Conservation (phyloP, 805 yeast genomes). For the Helenozyma rhizophorensis region DNA sequence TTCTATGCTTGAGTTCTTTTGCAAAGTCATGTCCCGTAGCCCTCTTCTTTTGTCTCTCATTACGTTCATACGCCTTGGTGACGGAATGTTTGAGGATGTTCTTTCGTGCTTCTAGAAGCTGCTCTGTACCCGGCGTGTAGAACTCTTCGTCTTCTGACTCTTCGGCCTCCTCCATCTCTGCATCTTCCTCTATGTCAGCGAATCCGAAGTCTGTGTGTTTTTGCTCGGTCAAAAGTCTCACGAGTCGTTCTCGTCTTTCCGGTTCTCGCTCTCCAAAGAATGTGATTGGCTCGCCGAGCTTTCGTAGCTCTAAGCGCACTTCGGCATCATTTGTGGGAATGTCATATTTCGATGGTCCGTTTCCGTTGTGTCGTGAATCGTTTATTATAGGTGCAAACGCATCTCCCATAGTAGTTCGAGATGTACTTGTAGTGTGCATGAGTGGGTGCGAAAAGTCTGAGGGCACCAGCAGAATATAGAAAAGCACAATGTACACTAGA, state of each 20-base stretch:
- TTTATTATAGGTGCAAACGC: constrained; percentile 14
- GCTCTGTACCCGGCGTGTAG: constrained; percentile 71
- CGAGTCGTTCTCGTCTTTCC: constrained; percentile 58
- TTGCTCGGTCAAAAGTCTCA: constrained; percentile 36
- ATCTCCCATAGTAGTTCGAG: constrained; percentile 5
- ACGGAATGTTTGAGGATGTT: constrained; percentile 52
- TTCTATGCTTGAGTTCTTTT: constrained; percentile 42
- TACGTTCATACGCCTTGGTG: constrained; percentile 38
- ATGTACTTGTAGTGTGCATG: too few relatives aligned
- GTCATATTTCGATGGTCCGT: not conserved
- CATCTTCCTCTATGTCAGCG: constrained; percentile 4
- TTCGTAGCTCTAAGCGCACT: constrained; percentile 47
- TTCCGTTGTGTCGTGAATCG: constrained; percentile 4
- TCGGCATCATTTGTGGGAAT: constrained; percentile 66
- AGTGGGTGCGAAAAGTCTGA: too few relatives aligned
- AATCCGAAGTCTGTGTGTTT: constrained; percentile 9
- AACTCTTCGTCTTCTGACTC: constrained; percentile 72
- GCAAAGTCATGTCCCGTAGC: constrained; percentile 32
- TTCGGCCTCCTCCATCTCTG: constrained; percentile 26
- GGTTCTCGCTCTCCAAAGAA: constrained; percentile 55
- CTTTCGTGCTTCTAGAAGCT: constrained; percentile 49
- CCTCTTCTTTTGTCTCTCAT: constrained; percentile 26
- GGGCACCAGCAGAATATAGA: too few relatives aligned
- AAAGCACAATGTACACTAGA: too few relatives aligned
- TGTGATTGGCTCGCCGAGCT: constrained; percentile 54